Base-by-base conservation (phyloP, 2,329 filamentous ascomycete species). In the Ophiocordyceps sinensis region DNA sequence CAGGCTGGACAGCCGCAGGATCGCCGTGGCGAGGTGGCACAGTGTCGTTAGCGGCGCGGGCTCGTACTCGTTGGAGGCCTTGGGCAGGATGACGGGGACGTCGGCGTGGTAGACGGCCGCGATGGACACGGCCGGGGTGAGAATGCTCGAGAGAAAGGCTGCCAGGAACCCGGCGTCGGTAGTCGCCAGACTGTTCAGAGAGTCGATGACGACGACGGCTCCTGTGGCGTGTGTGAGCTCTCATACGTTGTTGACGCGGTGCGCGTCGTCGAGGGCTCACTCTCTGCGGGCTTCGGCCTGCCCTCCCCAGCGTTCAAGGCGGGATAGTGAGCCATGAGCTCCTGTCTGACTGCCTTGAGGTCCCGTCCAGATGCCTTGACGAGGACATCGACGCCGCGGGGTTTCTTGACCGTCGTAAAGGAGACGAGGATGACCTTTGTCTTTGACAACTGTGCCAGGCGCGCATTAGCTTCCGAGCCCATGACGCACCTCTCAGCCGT, bases 51-150 rank as follows among this genome's bases (percentile, higher is more conserved):
- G 68, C 0, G 86, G 77, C 26, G 76, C 64, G 1, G 87, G 85
- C 15, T 74, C 65, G 60, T 85, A 79, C 52, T 73, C 68, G 49
- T 59, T 63, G 40, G 57, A 60, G 8, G 57, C 55, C 30, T 43
- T 60, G 28, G 56, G 59, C 60, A 71, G 60, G 41, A 65, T 51
- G 23, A 77, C 60, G 1, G 85, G 82, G 4, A 89, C 71, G 60
- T 96, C 89, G 40, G 73, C 67, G 64, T 96, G 91, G 59, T 93
- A 94, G 44, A 82, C 75, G 36, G 79, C 80, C 7, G 95, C 66
- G 35, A 95, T 70, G 6, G 84, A 87, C 30, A 79, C 74, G 28
- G 66, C 56, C 1, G 85, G 81, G 3, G 71, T 68, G 50, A 85
- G 73, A 45, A 80, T 62, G 43, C 74, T 76, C 21, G 79, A 83